Evolutionary conservation across 2,329 filamentous ascomycete species (phyloP).

Genomic region (Exophiala lecanii-corni): DNA sequence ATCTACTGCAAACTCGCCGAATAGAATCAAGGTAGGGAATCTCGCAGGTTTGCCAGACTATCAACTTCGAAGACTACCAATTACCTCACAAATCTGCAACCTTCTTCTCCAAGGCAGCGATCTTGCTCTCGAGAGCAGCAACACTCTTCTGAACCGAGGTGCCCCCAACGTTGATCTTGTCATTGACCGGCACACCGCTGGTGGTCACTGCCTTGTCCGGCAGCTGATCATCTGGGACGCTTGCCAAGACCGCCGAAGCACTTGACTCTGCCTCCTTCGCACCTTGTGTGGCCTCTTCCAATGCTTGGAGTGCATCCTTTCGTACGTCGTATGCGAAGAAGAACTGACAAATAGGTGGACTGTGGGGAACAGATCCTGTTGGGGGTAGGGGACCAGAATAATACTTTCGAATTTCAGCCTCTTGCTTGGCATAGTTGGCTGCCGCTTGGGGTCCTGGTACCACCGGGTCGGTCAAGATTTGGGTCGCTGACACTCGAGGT

Average conservation of each 20-base stretch:
- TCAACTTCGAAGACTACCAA: too few species aligned
- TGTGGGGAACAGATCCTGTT: conserved; percentile 23
- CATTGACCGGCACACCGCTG: background rate
- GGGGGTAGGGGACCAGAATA: conserved; percentile 26
- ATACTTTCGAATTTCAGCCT: conserved; percentile 24
- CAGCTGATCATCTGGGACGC: background rate
- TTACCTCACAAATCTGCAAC: background rate
- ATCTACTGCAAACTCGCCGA: too few species aligned
- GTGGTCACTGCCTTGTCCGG: background rate
- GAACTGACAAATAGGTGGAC: conserved; percentile 24
- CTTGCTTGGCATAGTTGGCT: conserved; percentile 24
- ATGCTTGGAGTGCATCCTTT: conserved; percentile 17
- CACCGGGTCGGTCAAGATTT: conserved; percentile 26
- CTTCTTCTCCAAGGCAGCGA: background rate
- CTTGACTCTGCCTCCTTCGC: background rate
- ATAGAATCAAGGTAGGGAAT: too few species aligned
- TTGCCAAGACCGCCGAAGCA: background rate
- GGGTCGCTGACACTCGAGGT: conserved; percentile 23
- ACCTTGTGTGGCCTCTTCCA: conserved; percentile 7
- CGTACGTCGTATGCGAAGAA: conserved; percentile 27
- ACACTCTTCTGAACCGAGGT: background rate
- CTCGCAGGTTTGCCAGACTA: too few species aligned
- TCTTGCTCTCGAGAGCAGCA: background rate
- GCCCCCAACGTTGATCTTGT: background rate
- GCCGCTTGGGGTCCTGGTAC: conserved; percentile 24